phyloP scores from a whole-genome alignment of 2,329 filamentous ascomycete genomes.

The Septoria petroselini region DNA sequence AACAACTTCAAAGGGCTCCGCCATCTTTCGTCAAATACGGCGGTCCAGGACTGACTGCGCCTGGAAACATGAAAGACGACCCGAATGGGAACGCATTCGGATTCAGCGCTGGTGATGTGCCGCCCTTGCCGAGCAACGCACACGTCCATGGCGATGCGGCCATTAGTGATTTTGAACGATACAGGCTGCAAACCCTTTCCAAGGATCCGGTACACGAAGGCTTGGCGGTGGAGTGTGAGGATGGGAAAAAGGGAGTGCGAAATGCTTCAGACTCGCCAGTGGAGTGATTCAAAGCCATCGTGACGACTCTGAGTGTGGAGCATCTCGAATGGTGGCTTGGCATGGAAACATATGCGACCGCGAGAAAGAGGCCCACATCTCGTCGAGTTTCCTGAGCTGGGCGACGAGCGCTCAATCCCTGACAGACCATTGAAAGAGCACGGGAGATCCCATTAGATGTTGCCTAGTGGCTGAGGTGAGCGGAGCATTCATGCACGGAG shows the following conservation, averaged over 20 bases:
- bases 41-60: slow-evolving; percentile 1
- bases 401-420: too few species aligned
- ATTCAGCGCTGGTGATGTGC: not conserved
- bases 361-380: too few species aligned
- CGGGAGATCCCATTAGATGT: too few species aligned
- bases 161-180: slow-evolving; percentile 7
- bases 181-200: not conserved
- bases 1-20: not conserved
- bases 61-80: slow-evolving; percentile 3
- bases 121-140: slow-evolving; percentile 5
- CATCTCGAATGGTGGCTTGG: too few species aligned
- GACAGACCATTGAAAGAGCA: too few species aligned
- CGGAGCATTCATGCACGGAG: too few species aligned
- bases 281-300: too few species aligned
- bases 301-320: too few species aligned
- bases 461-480: too few species aligned
- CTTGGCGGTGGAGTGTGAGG: not conserved
- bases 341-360: too few species aligned
- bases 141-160: slow-evolving; percentile 7
- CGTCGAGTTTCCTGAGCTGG: too few species aligned
- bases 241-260: not conserved
- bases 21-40: slow-evolving; percentile 7
- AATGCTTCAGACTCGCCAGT: not conserved
- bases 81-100: not conserved
- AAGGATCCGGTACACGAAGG: slow-evolving; percentile 1